phyloP scores from a whole-genome alignment of 1,284 basidiomycete species.

The Vanrija sp. region DNA sequence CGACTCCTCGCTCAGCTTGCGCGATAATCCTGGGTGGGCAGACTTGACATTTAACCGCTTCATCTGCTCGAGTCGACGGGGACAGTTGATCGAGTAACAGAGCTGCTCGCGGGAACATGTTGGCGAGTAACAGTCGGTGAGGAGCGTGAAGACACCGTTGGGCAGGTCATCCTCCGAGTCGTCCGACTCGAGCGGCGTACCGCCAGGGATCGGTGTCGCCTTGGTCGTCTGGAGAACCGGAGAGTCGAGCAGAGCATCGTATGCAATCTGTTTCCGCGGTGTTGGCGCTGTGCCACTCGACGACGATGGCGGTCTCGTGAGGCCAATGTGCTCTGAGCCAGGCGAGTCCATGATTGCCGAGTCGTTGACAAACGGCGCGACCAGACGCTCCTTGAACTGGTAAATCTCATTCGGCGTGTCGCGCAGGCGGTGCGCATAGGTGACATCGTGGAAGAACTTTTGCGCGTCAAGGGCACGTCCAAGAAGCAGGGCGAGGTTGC shows the following conservation, averaged over 20 bases:
- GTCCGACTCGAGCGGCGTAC: constrained; percentile 18
- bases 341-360: constrained; percentile 25
- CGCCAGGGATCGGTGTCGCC: background rate
- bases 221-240: constrained; percentile 1
- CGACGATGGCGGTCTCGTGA: constrained; percentile 23
- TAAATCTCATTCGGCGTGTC: constrained; percentile 89
- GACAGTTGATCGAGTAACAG: constrained; percentile 97
- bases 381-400: constrained; percentile 63
- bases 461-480: constrained; percentile 95
- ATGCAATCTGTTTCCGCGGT: background rate
- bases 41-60: constrained; percentile 80
- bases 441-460: constrained; percentile 99
- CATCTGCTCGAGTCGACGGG: constrained; percentile 88
- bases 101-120: constrained; percentile 89
- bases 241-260: background rate
- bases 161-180: constrained; percentile 63
- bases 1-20: constrained; percentile 70
- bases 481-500: constrained; percentile 88
- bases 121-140: constrained; percentile 97
- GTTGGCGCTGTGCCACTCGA: constrained; percentile 14
- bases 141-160: constrained; percentile 90
- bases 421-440: constrained; percentile 92
- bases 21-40: constrained; percentile 75
- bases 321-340: constrained; percentile 16
- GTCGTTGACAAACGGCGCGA: constrained; percentile 38